Conservation (phyloP, 169 alveolate genomes). For the Plasmodium berghei region DNA sequence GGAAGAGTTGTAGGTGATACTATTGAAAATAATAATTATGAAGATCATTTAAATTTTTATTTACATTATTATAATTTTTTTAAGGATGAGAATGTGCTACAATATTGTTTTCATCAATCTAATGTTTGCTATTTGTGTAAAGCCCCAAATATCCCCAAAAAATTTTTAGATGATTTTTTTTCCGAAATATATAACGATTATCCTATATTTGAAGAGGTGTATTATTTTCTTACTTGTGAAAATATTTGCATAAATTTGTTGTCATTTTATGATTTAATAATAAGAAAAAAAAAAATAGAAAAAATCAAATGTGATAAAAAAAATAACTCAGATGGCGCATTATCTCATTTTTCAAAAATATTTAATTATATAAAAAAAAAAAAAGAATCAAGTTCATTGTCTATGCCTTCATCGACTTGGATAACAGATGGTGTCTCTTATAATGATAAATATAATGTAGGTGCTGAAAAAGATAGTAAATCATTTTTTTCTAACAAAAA, state of each 20-base stretch:
- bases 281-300: neutral
- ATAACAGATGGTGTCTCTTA: neutral
- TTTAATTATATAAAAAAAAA: conserved; percentile 54
- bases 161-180: conserved; percentile 67
- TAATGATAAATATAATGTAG: neutral
- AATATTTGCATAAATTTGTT: conserved; percentile 14
- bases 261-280: conserved; percentile 29
- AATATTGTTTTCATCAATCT: conserved; percentile 1
- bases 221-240: conserved; percentile 7
- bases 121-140: conserved; percentile 40
- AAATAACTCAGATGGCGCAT: neutral
- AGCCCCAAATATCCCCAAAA: conserved; percentile 7
- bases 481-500: neutral
- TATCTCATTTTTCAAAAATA: conserved; percentile 8
- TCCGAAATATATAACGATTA: conserved; percentile 53
- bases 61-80: neutral
- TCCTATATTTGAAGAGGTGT: conserved; percentile 28
- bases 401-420: neutral
- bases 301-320: neutral
- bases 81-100: neutral
- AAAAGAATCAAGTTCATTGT: neutral
- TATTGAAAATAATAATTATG: neutral
- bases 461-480: neutral
- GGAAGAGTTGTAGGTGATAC: neutral
- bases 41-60: neutral